phyloP scores from a whole-genome alignment of 192 early-diverging fungal genomes.

The Backusella morwellensis region DNA sequence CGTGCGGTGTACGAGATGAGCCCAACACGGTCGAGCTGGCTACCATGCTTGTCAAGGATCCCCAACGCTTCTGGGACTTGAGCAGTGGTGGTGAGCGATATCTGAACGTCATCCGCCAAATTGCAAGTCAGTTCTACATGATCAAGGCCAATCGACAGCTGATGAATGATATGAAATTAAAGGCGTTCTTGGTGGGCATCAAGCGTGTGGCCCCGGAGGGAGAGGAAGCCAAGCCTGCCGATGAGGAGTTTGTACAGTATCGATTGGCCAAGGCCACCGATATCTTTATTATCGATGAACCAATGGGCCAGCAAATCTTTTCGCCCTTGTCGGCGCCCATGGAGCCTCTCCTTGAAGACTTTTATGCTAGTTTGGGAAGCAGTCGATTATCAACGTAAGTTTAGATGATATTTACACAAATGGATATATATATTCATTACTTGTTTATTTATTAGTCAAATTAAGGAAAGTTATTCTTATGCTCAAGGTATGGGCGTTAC shows the following conservation, averaged over 20 bases:
- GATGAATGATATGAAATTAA: constrained; percentile 53
- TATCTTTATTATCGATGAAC: constrained; percentile 81
- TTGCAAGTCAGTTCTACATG: constrained; percentile 63
- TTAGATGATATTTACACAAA: no score
- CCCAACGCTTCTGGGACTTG: constrained; percentile 33
- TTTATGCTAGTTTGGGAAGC: constrained; percentile 67
- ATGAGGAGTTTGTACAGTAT: constrained; percentile 51
- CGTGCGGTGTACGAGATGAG: constrained; percentile 82
- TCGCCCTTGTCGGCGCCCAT: constrained; percentile 69
- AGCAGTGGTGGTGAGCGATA: constrained; percentile 60
- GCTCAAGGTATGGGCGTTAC: constrained; percentile 49
- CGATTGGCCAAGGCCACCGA: constrained; percentile 64
- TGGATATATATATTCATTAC: neutral
- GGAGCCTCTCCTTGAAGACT: constrained; percentile 67
- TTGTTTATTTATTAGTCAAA: constrained; percentile 27
- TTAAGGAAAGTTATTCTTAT: constrained; percentile 47
- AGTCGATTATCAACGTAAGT: constrained; percentile 65
- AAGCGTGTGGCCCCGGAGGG: neutral
- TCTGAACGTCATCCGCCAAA: constrained; percentile 62
- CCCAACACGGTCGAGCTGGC: constrained; percentile 75
- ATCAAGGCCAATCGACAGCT: constrained; percentile 45
- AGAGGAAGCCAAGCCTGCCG: neutral
- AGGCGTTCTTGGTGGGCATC: constrained; percentile 68
- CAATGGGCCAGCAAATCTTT: constrained; percentile 70
- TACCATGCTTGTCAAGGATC: constrained; percentile 52